Conservation (phyloP, 140 eudicot genomes). For the Oenanthe javanica region DNA sequence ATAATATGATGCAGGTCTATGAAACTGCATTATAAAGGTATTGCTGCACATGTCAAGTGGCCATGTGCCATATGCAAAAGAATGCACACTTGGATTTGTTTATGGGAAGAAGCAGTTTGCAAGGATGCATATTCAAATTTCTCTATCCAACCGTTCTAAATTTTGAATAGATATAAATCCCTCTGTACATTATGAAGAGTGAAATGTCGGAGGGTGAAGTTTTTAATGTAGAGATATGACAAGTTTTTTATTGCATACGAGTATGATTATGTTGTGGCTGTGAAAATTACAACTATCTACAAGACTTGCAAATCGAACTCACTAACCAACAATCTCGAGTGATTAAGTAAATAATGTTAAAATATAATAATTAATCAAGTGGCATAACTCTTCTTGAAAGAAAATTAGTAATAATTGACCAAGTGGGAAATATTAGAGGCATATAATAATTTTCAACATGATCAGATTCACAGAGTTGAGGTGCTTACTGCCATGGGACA, state of each 20-base stretch:
- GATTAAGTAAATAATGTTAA: not conserved
- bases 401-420: not conserved
- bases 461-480: constrained; percentile 29
- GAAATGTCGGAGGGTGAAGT: not conserved
- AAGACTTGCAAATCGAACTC: not conserved
- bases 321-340: not conserved
- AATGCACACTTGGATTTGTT: constrained; percentile 25
- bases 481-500: constrained; percentile 99
- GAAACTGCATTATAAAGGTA: not conserved
- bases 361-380: constrained; percentile 5
- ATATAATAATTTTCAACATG: not conserved
- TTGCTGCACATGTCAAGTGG: not conserved
- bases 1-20: not conserved
- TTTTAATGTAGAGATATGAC: not conserved
- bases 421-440: constrained; percentile 13
- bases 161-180: not conserved
- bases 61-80: not conserved
- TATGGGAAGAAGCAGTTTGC: constrained; percentile 1
- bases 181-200: not conserved
- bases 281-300: not conserved
- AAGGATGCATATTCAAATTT: constrained; percentile 15
- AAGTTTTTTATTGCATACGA: too few relatives aligned
- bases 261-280: not conserved
- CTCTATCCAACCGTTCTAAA: not conserved
- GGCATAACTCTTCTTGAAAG: not conserved